Evolutionary conservation across 2,329 filamentous ascomycete species (phyloP).

Genomic region (Epichloe baconii): DNA sequence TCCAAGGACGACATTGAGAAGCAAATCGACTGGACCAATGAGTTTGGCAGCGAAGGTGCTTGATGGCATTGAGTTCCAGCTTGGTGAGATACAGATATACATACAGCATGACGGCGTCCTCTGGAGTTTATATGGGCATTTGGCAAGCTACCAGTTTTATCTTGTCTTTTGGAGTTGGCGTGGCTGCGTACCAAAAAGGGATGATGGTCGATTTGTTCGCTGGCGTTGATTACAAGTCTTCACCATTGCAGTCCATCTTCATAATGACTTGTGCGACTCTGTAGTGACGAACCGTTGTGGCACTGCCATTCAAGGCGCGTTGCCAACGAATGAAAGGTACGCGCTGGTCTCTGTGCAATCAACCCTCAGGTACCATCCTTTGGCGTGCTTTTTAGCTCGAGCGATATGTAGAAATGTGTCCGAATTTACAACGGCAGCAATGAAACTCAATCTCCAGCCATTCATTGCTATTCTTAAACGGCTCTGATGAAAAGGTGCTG

Average conservation of each 20-base stretch:
- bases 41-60: slow-evolving; percentile 85
- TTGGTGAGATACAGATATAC: slow-evolving; percentile 9
- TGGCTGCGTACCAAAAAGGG: neutral
- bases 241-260: neutral
- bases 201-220: neutral
- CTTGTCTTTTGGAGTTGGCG: slow-evolving; percentile 5
- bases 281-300: neutral
- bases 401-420: slow-evolving; percentile 1
- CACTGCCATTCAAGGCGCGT: neutral
- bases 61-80: slow-evolving; percentile 14
- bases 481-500: too few species aligned
- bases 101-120: slow-evolving; percentile 17
- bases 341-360: neutral
- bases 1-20: slow-evolving; percentile 70
- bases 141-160: slow-evolving; percentile 8
- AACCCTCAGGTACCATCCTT: too few species aligned
- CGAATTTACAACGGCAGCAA: neutral
- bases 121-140: slow-evolving; percentile 16
- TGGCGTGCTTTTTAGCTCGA: neutral
- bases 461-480: too few species aligned
- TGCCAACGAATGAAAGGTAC: too few species aligned
- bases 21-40: slow-evolving; percentile 87
- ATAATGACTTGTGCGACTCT: neutral
- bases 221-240: neutral
- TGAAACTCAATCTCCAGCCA: neutral